These are phyloP conservation scores for Phaffia australis DNA, from an alignment of 768 basidiomycete species.

Conservation along the genomic window DNA sequence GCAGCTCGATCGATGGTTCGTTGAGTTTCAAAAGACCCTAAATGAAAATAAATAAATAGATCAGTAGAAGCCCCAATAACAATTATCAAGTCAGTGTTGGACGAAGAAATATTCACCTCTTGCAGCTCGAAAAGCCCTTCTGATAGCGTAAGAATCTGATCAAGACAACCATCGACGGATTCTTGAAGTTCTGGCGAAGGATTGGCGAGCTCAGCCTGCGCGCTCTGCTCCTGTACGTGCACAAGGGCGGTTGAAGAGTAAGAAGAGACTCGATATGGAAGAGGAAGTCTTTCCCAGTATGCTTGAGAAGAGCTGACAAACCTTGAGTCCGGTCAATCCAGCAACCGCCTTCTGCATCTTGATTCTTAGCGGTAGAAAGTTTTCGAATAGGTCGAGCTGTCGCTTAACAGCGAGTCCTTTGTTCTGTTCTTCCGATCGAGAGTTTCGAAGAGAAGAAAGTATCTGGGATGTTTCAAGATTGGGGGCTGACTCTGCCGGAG, in stretches of 20 bases:
- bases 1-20: conserved; percentile 6
- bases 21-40: conserved; percentile 17
- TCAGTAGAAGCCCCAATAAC: too few relatives aligned
- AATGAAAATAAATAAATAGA: not conserved
- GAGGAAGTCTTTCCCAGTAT: not conserved
- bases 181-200: conserved; percentile 1
- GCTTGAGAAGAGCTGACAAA: not conserved
- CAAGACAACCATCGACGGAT: conserved; percentile 6
- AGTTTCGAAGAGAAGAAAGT: conserved; percentile 23
- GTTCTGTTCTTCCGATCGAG: conserved; percentile 18
- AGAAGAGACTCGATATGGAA: not conserved
- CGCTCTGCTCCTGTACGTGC: not conserved
- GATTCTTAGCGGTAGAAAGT: conserved; percentile 21
- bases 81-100: not conserved
- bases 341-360: conserved; percentile 23
- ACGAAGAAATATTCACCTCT: conserved; percentile 2
- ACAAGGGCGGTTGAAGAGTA: not conserved
- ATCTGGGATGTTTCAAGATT: conserved; percentile 25
- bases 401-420: conserved; percentile 26
- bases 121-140: conserved; percentile 25
- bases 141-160: conserved; percentile 15
- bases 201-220: conserved; percentile 10
- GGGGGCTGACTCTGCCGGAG: not conserved
- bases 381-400: conserved; percentile 23
- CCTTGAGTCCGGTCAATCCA: conserved; percentile 5